These are phyloP conservation scores for Myriosclerotinia curreyana DNA, from an alignment of 2,329 filamentous ascomycete species.

Conservation along the genomic window DNA sequence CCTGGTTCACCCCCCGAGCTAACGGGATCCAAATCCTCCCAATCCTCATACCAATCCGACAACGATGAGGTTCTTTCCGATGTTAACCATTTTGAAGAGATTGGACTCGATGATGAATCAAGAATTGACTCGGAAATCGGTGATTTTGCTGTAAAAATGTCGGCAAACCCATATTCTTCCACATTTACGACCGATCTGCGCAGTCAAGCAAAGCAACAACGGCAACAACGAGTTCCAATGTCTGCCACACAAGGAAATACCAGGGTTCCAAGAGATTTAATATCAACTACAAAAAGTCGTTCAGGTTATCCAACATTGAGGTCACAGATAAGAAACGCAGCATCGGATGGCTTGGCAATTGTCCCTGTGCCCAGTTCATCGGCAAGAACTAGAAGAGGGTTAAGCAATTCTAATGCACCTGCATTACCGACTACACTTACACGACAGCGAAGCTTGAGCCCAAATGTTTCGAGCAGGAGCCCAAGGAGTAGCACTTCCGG, in stretches of 20 bases:
- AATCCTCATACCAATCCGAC: slow-evolving; percentile 72
- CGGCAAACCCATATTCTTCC: slow-evolving; percentile 34
- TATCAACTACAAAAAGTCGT: slow-evolving; percentile 27
- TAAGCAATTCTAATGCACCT: slow-evolving; percentile 32
- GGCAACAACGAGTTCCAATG: slow-evolving; percentile 31
- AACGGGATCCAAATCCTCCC: slow-evolving; percentile 82
- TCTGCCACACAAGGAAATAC: slow-evolving; percentile 29
- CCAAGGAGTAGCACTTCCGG: slow-evolving; percentile 33
- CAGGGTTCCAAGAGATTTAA: slow-evolving; percentile 37
- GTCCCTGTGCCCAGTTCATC: slow-evolving; percentile 31
- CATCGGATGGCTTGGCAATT: slow-evolving; percentile 35
- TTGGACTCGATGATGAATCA: slow-evolving; percentile 73
- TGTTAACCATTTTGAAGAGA: slow-evolving; percentile 86
- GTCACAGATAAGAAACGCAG: slow-evolving; percentile 33
- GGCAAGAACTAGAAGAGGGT: slow-evolving; percentile 26
- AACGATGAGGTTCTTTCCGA: slow-evolving; percentile 69
- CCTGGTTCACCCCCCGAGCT: slow-evolving; percentile 75
- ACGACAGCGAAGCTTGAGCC: slow-evolving; percentile 38
- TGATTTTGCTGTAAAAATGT: slow-evolving; percentile 35
- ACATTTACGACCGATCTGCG: slow-evolving; percentile 32
- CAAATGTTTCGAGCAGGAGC: slow-evolving; percentile 26
- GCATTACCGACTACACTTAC: slow-evolving; percentile 30
- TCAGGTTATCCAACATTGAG: slow-evolving; percentile 31
- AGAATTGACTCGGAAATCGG: slow-evolving; percentile 35
- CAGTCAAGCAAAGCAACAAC: slow-evolving; percentile 28